Evolutionary conservation across 2,329 filamentous ascomycete genomes (phyloP), one percentile per base, ranked within the genome.

Genomic region (Xylaria sp.): DNA sequence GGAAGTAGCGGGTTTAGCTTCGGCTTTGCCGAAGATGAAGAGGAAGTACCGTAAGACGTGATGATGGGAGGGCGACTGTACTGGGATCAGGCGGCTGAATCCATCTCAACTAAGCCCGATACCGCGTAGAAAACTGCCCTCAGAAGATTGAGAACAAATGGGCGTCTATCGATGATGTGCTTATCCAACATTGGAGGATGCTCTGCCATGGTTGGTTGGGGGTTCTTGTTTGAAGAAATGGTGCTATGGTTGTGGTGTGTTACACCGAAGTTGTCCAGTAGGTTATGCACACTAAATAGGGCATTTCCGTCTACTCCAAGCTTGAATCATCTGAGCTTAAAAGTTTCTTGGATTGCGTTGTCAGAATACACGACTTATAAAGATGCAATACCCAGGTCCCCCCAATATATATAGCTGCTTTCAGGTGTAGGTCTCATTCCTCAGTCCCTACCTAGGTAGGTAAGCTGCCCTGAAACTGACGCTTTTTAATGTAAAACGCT

Each of bases 1-100:
- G 76, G 73, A 73, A 77, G 58, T 18, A 78, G 78, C 62, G 81
- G 82, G 3, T 88, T 88, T 70, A 88, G 86, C 72, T 89, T 89
- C 75, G 85, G 85, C 0, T 88, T 89, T 76, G 86, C 84, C 18
- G 81, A 78, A 20, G 81, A 84, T 46, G 83, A 85, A 31, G 83
- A 84, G 10, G 84, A 86, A 71, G 81, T 85, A 74, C 81, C 82
- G 33, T 85, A 73, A 71, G 31, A 31, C 60, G 33, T 51, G 46
- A 52, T 15, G 48, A 49, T 20, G 23, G n/a, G 25, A 55, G 28
- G n/a, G 41, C 28, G n/a, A 36, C 33, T 25, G 15, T 31, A 55
- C 6, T 13, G 7, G 33, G 33, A 12, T 8, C 4, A 39, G 49
- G 23, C 23, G 13, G 31, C 41, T 36, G 20, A 18, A n/a, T 48